Evolutionary conservation across 192 early-diverging fungal species (phyloP), one percentile per base, ranked within the genome.

Genomic region (Globomyces pollinis-pini): DNA sequence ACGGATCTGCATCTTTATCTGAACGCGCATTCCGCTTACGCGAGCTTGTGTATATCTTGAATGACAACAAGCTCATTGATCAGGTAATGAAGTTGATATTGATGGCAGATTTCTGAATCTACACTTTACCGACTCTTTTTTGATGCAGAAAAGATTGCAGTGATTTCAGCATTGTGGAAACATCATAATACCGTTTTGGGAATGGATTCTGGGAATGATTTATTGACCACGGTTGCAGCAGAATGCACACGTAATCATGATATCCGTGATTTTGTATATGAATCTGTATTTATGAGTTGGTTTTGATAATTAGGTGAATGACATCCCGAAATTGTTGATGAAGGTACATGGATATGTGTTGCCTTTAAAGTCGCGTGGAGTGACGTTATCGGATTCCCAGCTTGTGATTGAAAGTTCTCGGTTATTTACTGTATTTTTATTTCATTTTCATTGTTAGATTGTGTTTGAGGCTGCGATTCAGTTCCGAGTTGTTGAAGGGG

Each of bases 131-230:
- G n/a, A 41, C 21, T 57, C 36, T 26, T 57, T 9, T 57, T 33
- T 41, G 41, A 57, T 57, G 55, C 41, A 13, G 55, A 57, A 33
- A 57, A 57, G 16, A 15, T 57, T 33, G 24, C 55, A 15, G 55
- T 24, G 2, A 31, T 57, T 34, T 6, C 16, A 13, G 31, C 21
- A 42, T 16, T 57, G 38, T 57, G 55, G 55, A 4, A 34, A 3
- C 41, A 57, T 33, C 31, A 31, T 41, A 33, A 57, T 20, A n/a
- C 55, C 9, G 24, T 57, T 4, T 20, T 51, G 20, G 26, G 28
- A 11, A 12, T 33, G 50, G 30, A 51, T 20, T n/a, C 16, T 51
- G 50, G 20, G 9, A 33, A 11, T 33, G 18, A 30, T 18, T 33
- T 33, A 3, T 15, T 51, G 28, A 4, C 28, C 3, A 4, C 28